Evolutionary conservation across 768 basidiomycete genomes (phyloP).

Genomic region (Amanita exitialis): DNA sequence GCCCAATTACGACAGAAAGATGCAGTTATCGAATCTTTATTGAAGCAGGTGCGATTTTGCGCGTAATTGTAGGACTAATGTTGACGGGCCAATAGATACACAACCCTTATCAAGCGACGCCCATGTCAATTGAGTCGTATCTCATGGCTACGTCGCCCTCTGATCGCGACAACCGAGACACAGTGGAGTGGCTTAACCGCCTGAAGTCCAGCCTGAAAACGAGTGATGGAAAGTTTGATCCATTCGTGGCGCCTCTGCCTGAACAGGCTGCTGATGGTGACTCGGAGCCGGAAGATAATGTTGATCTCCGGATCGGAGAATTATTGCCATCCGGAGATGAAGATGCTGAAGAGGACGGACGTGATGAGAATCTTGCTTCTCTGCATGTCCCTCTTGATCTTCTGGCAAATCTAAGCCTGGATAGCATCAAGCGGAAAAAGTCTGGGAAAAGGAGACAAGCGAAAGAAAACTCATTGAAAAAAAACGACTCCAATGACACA

Average conservation of each 20-base stretch:
- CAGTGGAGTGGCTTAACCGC: slow-evolving; percentile 70
- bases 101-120: slow-evolving; percentile 73
- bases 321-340: slow-evolving; percentile 6
- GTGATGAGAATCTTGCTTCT: slow-evolving; percentile 35
- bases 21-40: slow-evolving; percentile 71
- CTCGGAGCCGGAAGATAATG: slow-evolving; percentile 13
- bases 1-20: slow-evolving; percentile 86
- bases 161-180: slow-evolving; percentile 56
- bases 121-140: slow-evolving; percentile 71
- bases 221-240: slow-evolving; percentile 28
- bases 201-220: slow-evolving; percentile 51
- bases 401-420: slow-evolving; percentile 62
- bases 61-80: background rate
- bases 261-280: slow-evolving; percentile 13
- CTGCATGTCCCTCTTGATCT: slow-evolving; percentile 67
- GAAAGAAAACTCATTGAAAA: slow-evolving; percentile 24
- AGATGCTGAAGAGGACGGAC: slow-evolving; percentile 23
- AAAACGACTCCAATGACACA: slow-evolving; percentile 47
- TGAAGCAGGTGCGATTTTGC: slow-evolving; percentile 55
- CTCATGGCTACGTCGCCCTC: slow-evolving; percentile 69
- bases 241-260: slow-evolving; percentile 35
- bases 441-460: slow-evolving; percentile 23
- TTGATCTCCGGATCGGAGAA: slow-evolving; percentile 14
- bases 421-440: slow-evolving; percentile 34
- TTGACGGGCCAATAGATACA: slow-evolving; percentile 41